A percentile compares a stretch with the other conserved stretches of the same genome.
phyloP scores from a whole-genome alignment of 2,329 filamentous ascomycete species.

The Colletotrichum acutatum region DNA sequence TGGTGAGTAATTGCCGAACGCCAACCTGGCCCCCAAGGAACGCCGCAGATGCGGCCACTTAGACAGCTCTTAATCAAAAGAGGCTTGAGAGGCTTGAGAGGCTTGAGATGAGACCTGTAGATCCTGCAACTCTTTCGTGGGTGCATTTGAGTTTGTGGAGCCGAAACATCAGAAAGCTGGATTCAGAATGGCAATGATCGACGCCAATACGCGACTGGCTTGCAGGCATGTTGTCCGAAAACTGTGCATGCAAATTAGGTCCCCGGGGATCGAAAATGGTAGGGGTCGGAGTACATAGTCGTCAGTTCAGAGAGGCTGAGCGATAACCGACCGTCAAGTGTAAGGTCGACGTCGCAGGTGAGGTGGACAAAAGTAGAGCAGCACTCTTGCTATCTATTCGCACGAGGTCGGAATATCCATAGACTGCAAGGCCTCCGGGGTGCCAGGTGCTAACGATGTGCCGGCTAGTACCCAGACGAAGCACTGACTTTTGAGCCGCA shows the following conservation, averaged over 20 bases:
- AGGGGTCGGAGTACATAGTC: not conserved
- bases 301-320: slow-evolving; percentile 1
- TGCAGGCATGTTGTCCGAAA: slow-evolving; percentile 23
- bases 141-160: slow-evolving; percentile 28
- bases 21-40: slow-evolving; percentile 19
- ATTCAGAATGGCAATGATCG: slow-evolving; percentile 23
- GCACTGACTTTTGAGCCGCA: slow-evolving; percentile 15
- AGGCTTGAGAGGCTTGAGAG: slow-evolving; percentile 18
- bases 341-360: not conserved
- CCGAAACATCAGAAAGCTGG: slow-evolving; percentile 20
- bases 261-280: slow-evolving; percentile 6
- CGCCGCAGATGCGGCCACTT: slow-evolving; percentile 2
- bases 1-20: not conserved
- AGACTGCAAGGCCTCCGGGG: too few relatives aligned
- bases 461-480: not conserved
- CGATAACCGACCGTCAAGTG: too few relatives aligned
- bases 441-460: slow-evolving; percentile 1
- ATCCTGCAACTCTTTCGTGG: slow-evolving; percentile 24
- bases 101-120: slow-evolving; percentile 34
- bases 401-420: too few relatives aligned
- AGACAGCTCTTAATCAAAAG: slow-evolving; percentile 4
- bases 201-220: slow-evolving; percentile 13
- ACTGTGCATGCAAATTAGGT: slow-evolving; percentile 25
- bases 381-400: not conserved
- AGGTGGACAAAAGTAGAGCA: not conserved